Percentiles rank a stretch among this genome's conserved stretches.
phyloP scores from a whole-genome alignment of 2,329 filamentous ascomycete species.

The Graphium sp. region DNA sequence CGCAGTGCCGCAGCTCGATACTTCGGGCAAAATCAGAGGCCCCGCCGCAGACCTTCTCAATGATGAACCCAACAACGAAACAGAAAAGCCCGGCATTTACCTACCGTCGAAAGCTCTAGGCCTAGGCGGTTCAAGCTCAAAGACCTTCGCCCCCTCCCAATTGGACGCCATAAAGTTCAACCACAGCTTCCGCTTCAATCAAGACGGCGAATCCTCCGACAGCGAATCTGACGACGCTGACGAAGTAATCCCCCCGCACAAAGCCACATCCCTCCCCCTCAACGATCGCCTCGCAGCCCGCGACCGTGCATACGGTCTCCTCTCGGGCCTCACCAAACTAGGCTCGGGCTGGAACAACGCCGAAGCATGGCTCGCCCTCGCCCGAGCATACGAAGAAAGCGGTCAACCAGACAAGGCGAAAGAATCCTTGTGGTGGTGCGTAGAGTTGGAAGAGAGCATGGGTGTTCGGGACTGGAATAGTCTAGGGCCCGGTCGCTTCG shows the following conservation, averaged over 20 bases:
- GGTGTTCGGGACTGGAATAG: conserved; percentile 66
- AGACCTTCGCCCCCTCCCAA: too few species aligned
- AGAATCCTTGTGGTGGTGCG: conserved; percentile 92
- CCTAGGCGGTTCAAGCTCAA: background rate
- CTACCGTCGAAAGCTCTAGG: background rate
- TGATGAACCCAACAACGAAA: conserved; percentile 6
- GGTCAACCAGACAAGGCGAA: conserved; percentile 77
- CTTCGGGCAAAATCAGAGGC: conserved; percentile 4
- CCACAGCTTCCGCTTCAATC: too few species aligned
- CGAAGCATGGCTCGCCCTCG: conserved; percentile 85
- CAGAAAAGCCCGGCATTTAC: conserved; percentile 2
- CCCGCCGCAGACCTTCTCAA: too few species aligned
- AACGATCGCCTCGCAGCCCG: conserved; percentile 76
- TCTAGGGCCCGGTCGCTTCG: conserved; percentile 48
- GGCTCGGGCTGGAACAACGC: conserved; percentile 80
- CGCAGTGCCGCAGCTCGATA: conserved; percentile 26
- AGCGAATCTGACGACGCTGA: conserved; percentile 12
- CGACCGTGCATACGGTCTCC: conserved; percentile 71
- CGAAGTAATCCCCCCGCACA: conserved; percentile 32
- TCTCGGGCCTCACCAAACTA: conserved; percentile 70
- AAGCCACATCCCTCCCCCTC: conserved; percentile 46
- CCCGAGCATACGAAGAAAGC: conserved; percentile 74
- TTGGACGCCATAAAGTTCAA: too few species aligned
- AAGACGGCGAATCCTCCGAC: too few species aligned
- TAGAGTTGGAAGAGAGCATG: conserved; percentile 77